These are phyloP conservation scores for Dimargaris xerosporica DNA, from an alignment of 192 early-diverging fungal genomes.

Conservation along the genomic window DNA sequence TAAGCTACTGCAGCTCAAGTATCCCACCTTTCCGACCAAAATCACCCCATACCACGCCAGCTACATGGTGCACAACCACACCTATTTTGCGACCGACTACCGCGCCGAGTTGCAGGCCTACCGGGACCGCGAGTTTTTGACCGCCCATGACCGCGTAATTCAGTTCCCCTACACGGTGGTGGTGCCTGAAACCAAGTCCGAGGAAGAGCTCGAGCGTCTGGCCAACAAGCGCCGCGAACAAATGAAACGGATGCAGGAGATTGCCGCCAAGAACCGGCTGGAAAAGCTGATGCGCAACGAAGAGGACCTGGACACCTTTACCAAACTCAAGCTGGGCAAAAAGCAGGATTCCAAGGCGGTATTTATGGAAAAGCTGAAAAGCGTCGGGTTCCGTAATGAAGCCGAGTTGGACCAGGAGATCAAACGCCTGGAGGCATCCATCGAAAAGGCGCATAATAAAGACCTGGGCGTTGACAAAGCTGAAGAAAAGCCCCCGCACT, in stretches of 20 bases:
- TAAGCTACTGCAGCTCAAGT: slow-evolving; percentile 80
- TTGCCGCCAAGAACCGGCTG: slow-evolving; percentile 61
- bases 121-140: slow-evolving; percentile 41
- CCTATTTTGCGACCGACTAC: slow-evolving; percentile 64
- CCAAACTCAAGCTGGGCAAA: slow-evolving; percentile 25
- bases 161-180: slow-evolving; percentile 66
- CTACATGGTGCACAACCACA: slow-evolving; percentile 50
- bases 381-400: slow-evolving; percentile 30
- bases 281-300: slow-evolving; percentile 66
- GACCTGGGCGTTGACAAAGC: slow-evolving; percentile 65
- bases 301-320: slow-evolving; percentile 44
- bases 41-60: slow-evolving; percentile 59
- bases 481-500: slow-evolving; percentile 61
- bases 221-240: slow-evolving; percentile 56
- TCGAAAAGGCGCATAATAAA: slow-evolving; percentile 60
- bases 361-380: slow-evolving; percentile 17
- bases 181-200: slow-evolving; percentile 52
- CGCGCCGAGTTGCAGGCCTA: slow-evolving; percentile 45
- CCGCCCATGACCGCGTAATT: slow-evolving; percentile 45
- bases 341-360: slow-evolving; percentile 9
- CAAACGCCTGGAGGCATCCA: slow-evolving; percentile 43
- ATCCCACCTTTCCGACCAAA: slow-evolving; percentile 73
- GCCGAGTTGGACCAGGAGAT: slow-evolving; percentile 59
- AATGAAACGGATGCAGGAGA: slow-evolving; percentile 56
- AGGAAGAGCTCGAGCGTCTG: slow-evolving; percentile 54